phyloP scores from a whole-genome alignment of 768 basidiomycete genomes.

The Amanita pallidorosea region DNA sequence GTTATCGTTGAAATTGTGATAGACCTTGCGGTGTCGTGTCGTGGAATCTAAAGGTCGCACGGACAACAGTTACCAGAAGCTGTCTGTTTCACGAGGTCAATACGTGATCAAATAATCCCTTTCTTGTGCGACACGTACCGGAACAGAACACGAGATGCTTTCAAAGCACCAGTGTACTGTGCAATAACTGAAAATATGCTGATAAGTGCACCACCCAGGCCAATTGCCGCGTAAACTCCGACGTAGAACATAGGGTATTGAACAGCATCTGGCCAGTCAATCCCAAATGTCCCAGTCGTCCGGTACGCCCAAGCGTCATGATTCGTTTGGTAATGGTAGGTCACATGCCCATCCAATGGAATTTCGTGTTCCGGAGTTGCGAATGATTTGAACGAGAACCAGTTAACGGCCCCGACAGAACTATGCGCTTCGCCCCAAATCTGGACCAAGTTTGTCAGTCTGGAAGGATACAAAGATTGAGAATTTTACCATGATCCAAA shows the following conservation, averaged over 20 bases:
- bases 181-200: constrained; percentile 34
- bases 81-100: constrained; percentile 25
- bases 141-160: constrained; percentile 35
- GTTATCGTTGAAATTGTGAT: background rate
- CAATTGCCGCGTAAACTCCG: constrained; percentile 53
- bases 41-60: constrained; percentile 78
- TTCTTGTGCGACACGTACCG: constrained; percentile 15
- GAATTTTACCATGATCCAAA: constrained; percentile 59
- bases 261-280: constrained; percentile 37
- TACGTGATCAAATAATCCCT: constrained; percentile 14
- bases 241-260: constrained; percentile 66
- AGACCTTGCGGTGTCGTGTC: constrained; percentile 74
- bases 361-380: constrained; percentile 26
- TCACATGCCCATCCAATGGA: constrained; percentile 21
- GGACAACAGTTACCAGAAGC: constrained; percentile 59
- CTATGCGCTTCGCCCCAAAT: constrained; percentile 62
- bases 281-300: constrained; percentile 14
- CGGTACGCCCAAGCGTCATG: constrained; percentile 15
- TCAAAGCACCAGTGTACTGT: constrained; percentile 52
- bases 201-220: constrained; percentile 35
- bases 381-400: constrained; percentile 25
- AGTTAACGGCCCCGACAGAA: constrained; percentile 11
- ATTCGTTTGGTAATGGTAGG: constrained; percentile 15
- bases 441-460: constrained; percentile 9
- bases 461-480: background rate